Evolutionary conservation across 2,329 filamentous ascomycete genomes (phyloP).

Genomic region (Neopestalotiopsis clavispora): DNA sequence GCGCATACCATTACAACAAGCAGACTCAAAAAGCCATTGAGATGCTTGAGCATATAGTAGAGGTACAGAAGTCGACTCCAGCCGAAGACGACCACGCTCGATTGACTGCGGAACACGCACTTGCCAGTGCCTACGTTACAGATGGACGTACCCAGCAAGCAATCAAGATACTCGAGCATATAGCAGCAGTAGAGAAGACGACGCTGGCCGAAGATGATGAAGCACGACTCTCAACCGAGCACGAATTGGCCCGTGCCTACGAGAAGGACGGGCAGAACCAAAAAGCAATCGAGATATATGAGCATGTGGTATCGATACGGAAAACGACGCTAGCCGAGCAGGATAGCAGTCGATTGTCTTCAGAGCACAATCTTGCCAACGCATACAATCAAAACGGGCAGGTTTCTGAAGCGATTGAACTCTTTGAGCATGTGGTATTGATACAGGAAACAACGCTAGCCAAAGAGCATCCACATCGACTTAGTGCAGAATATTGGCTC

Average conservation of each 20-base stretch:
- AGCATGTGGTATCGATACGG: constrained; percentile 10
- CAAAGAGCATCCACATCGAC: not conserved
- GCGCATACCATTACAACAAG: constrained; percentile 21
- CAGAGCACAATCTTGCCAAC: constrained; percentile 6
- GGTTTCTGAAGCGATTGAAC: constrained; percentile 20
- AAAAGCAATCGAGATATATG: constrained; percentile 22
- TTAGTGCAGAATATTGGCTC: constrained; percentile 18
- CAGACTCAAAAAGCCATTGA: constrained; percentile 20
- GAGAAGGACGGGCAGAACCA: constrained; percentile 4
- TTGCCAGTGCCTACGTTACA: constrained; percentile 27
- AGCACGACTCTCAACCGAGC: constrained; percentile 18
- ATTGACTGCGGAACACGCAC: not conserved
- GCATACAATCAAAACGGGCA: constrained; percentile 23
- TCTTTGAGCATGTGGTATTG: constrained; percentile 17
- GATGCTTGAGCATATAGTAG: constrained; percentile 16
- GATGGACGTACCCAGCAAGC: constrained; percentile 26
- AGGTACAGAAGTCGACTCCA: not conserved
- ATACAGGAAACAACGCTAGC: not conserved
- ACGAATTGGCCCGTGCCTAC: constrained; percentile 6
- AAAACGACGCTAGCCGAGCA: not conserved
- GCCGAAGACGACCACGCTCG: not conserved
- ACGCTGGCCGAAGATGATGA: constrained; percentile 18
- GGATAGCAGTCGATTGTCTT: not conserved
- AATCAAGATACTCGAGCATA: constrained; percentile 28
- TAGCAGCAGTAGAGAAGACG: constrained; percentile 21